phyloP scores from a whole-genome alignment of 805 yeast species.

The Candida montana region DNA sequence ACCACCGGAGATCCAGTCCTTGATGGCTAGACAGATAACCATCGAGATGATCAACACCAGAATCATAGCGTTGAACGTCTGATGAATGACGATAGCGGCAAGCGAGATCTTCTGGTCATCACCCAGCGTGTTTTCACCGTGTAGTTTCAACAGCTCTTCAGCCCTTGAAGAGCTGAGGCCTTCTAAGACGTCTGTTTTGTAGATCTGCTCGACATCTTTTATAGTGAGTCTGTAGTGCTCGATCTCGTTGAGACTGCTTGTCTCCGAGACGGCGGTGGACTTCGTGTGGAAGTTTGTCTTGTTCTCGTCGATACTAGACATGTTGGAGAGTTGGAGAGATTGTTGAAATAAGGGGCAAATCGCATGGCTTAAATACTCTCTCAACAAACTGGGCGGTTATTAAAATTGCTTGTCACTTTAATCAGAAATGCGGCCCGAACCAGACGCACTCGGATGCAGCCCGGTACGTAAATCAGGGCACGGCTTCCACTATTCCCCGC shows the following conservation, averaged over 20 bases:
- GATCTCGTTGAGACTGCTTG: slow-evolving; percentile 12
- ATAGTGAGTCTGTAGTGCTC: slow-evolving; percentile 26
- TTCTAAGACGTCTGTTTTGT: slow-evolving; percentile 36
- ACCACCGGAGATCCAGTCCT: slow-evolving; percentile 80
- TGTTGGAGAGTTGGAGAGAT: neutral
- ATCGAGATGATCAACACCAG: slow-evolving; percentile 63
- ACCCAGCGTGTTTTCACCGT: slow-evolving; percentile 61
- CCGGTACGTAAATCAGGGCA: too few species aligned
- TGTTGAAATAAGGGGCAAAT: neutral
- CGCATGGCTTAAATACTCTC: neutral
- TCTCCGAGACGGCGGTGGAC: slow-evolving; percentile 10
- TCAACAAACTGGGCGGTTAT: neutral
- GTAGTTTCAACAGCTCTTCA: slow-evolving; percentile 22
- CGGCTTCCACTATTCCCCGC: too few species aligned
- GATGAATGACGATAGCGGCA: slow-evolving; percentile 53
- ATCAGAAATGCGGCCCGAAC: neutral
- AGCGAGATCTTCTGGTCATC: slow-evolving; percentile 52
- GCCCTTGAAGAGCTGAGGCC: slow-evolving; percentile 44
- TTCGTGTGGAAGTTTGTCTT: slow-evolving; percentile 15
- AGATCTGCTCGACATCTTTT: slow-evolving; percentile 32
- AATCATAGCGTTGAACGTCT: slow-evolving; percentile 74
- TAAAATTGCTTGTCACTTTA: neutral
- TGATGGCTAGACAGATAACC: slow-evolving; percentile 66
- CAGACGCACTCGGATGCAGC: neutral
- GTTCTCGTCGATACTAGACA: slow-evolving; percentile 14